Percentiles rank a stretch among this genome's conserved stretches.
phyloP scores from a whole-genome alignment of 2,329 filamentous ascomycete species.

The Penicillium corylophilum region DNA sequence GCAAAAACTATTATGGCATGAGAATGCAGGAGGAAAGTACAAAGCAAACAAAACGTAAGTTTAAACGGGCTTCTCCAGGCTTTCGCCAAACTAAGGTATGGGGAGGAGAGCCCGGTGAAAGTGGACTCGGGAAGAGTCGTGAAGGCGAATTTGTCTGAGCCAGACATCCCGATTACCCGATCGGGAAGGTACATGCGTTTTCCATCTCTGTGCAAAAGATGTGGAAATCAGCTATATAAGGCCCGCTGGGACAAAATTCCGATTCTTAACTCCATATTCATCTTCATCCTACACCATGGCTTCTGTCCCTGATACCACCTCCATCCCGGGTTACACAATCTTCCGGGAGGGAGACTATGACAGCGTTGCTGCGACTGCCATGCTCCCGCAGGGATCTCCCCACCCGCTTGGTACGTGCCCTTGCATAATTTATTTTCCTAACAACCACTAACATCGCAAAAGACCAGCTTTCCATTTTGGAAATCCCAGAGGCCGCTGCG shows the following conservation, averaged over 20 bases:
- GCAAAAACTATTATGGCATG: conserved; percentile 18
- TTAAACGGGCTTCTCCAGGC: conserved; percentile 15
- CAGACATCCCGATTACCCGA: conserved; percentile 20
- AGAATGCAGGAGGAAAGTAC: neutral
- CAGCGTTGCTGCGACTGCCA: conserved; percentile 24
- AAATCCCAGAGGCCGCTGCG: conserved; percentile 29
- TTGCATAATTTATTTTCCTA: neutral
- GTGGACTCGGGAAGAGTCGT: conserved; percentile 16
- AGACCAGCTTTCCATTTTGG: conserved; percentile 31
- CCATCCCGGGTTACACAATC: conserved; percentile 28
- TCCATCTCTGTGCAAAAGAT: conserved; percentile 15
- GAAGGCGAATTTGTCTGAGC: conserved; percentile 3
- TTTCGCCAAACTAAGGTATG: conserved; percentile 15
- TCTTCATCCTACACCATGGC: conserved; percentile 20
- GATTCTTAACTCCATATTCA: conserved; percentile 11
- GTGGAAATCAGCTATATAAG: conserved; percentile 17
- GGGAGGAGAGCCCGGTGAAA: conserved; percentile 5
- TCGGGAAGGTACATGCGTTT: conserved; percentile 25
- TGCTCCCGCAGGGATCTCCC: conserved; percentile 21
- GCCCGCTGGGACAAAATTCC: neutral
- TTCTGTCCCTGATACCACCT: conserved; percentile 27
- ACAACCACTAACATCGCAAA: conserved; percentile 1
- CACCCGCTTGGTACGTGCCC: conserved; percentile 23
- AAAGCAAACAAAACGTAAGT: neutral
- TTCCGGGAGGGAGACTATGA: conserved; percentile 29